A percentile compares a stretch with the other conserved stretches of the same genome.
Evolutionary conservation across 495 filamentous ascomycete genomes (phyloP).

Genomic region (Penicillium tannophilum): DNA sequence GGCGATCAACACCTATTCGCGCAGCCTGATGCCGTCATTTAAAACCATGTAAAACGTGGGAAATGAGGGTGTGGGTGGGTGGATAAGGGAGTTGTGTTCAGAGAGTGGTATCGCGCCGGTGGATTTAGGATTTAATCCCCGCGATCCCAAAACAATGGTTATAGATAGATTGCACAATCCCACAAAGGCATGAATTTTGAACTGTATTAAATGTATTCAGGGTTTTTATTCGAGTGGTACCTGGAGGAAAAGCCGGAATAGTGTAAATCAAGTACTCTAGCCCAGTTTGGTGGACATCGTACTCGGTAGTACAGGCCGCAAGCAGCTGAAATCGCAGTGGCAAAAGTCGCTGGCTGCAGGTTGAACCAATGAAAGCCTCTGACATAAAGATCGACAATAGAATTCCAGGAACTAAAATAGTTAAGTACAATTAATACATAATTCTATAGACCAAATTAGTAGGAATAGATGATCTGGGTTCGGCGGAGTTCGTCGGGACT

Average conservation of each 20-base stretch:
- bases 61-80: constrained; percentile 5
- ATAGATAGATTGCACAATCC: constrained; percentile 7
- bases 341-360: constrained; percentile 7
- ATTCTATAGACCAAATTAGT: neutral
- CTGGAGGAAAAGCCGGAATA: neutral
- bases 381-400: neutral
- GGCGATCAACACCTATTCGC: constrained; percentile 29
- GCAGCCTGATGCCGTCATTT: constrained; percentile 19
- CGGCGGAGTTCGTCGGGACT: constrained; percentile 5
- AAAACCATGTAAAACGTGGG: constrained; percentile 9
- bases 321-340: constrained; percentile 25
- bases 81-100: constrained; percentile 1
- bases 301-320: neutral
- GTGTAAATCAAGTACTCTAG: neutral
- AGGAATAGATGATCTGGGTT: neutral
- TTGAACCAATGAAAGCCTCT: constrained; percentile 13
- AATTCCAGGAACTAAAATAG: neutral
- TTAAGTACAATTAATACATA: neutral
- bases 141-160: constrained; percentile 1
- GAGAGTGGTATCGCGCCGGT: constrained; percentile 3
- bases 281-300: no score
- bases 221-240: neutral
- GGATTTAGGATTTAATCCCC: neutral
- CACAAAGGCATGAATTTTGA: neutral
- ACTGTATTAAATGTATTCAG: neutral